These are phyloP conservation scores for Aspergillus incahuasiensis DNA, from an alignment of 495 filamentous ascomycete genomes.

Conservation along the genomic window DNA sequence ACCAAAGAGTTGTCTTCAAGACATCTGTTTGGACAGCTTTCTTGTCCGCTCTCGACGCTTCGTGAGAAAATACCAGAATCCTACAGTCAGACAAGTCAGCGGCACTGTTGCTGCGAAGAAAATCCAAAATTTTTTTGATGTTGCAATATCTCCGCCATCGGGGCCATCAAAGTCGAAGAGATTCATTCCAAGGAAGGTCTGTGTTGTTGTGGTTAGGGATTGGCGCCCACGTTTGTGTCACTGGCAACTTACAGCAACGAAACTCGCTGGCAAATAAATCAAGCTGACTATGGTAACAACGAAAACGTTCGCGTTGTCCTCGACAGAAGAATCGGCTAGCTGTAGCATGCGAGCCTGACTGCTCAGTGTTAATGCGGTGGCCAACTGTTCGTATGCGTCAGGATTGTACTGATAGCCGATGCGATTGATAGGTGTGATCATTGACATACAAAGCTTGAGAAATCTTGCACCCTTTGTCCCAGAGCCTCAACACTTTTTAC, in stretches of 20 bases:
- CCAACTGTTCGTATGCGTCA: conserved; percentile 8
- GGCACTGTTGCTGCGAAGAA: conserved; percentile 28
- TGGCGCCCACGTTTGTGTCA: not conserved
- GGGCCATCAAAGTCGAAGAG: conserved; percentile 20
- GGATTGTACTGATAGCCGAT: not conserved
- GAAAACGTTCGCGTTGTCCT: conserved; percentile 25
- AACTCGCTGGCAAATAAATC: conserved; percentile 38
- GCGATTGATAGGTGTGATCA: conserved; percentile 11
- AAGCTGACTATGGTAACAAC: conserved; percentile 31
- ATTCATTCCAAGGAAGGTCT: conserved; percentile 25
- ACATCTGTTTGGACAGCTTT: not conserved
- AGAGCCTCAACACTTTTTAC: conserved; percentile 12
- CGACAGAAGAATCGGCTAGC: conserved; percentile 30
- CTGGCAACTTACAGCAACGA: conserved; percentile 32
- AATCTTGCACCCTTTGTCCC: conserved; percentile 16
- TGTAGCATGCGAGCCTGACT: conserved; percentile 28
- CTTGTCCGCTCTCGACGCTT: not conserved
- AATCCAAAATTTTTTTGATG: conserved; percentile 32
- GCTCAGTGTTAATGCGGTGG: conserved; percentile 28
- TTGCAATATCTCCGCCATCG: conserved; percentile 13
- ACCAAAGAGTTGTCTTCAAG: not conserved
- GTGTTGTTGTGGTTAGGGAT: not conserved
- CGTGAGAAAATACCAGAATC: conserved; percentile 16
- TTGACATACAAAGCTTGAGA: conserved; percentile 15
- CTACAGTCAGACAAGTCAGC: conserved; percentile 24